Conservation (phyloP, 345 rosid species). For the Tarenaya hassleriana region DNA sequence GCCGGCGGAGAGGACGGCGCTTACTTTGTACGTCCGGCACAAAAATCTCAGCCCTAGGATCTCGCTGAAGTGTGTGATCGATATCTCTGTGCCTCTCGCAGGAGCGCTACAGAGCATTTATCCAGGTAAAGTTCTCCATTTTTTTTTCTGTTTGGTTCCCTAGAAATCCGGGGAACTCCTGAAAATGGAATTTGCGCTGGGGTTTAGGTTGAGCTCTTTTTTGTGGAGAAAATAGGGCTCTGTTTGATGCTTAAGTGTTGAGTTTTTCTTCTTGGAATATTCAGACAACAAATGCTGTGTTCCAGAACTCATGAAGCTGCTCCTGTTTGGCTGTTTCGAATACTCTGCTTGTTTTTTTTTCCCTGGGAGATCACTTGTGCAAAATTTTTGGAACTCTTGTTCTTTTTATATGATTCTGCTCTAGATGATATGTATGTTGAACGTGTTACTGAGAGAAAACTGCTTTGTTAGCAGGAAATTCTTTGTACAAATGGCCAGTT, state of each 20-base stretch:
- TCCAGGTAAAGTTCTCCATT: not conserved
- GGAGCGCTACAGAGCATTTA: too few species aligned
- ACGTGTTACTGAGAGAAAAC: not conserved
- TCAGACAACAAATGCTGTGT: not conserved
- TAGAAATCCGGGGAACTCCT: conserved; percentile 7
- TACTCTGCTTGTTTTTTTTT: not conserved
- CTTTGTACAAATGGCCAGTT: conserved; percentile 29
- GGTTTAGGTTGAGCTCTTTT: not conserved
- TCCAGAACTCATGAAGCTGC: not conserved
- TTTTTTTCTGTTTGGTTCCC: conserved; percentile 3
- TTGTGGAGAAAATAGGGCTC: not conserved
- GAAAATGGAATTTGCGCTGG: not conserved
- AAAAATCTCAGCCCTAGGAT: too few species aligned
- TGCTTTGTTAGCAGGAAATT: conserved; percentile 9
- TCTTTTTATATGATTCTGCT: too few species aligned
- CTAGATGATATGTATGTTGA: not conserved
- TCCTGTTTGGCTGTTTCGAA: not conserved
- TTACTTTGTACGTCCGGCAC: too few species aligned
- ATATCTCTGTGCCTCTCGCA: too few species aligned
- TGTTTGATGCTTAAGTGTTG: conserved; percentile 9
- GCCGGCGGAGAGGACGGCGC: too few species aligned
- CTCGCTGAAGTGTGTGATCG: too few species aligned
- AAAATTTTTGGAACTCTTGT: not conserved
- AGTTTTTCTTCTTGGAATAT: not conserved
- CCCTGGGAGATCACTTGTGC: not conserved